Base-by-base conservation (phyloP, 441 rosid genomes). In the Brassica hybrid region DNA sequence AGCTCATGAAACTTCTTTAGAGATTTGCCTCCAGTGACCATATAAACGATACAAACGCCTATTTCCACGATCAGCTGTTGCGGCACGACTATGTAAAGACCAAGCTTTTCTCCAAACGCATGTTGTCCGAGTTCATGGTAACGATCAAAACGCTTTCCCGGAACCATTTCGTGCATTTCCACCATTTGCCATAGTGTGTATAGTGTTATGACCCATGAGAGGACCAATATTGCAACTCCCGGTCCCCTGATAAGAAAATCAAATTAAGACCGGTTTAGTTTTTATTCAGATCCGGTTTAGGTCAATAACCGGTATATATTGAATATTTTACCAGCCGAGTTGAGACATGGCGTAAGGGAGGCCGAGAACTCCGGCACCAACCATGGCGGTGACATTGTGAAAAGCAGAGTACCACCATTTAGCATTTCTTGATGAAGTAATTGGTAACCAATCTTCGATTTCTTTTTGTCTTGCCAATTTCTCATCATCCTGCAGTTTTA, bases 151-250 rank as follows among this genome's bases (percentile, higher is more conserved):
- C 94, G 80, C 65, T 82, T 92, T 0, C 96, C 97, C 0, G 92
- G 97, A 23, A 90, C 89, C 85, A 86, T 89, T 71, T 92, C 94
- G 25, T 92, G 98, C 96, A 94, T 89, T 71, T 94, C 94, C 9
- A 94, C 98, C 98, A 92, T 92, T 82, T 92, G 97, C 96, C 98
- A 92, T 9, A 92, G 74, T 1, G 98, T 91, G 82, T 90, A 94
- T 8, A 94, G 71, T 34, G 97, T 90, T 54, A 90, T 80, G 19
- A 89, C 12, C 97, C 98, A 92, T 64, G 97, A 92, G 1, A 88
- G 4, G 19, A 80, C 1, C 23, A 92, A 79, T 0, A 88, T 72
- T 2, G 76, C 81, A 1, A 88, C 66, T 41, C 97, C 98, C 2
- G 92, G 91, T 71, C 94, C 96, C 97, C 98, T 91, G 60, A 36